phyloP scores from a whole-genome alignment of 306 rosid species.

The Glycyrrhiza uralensis region DNA sequence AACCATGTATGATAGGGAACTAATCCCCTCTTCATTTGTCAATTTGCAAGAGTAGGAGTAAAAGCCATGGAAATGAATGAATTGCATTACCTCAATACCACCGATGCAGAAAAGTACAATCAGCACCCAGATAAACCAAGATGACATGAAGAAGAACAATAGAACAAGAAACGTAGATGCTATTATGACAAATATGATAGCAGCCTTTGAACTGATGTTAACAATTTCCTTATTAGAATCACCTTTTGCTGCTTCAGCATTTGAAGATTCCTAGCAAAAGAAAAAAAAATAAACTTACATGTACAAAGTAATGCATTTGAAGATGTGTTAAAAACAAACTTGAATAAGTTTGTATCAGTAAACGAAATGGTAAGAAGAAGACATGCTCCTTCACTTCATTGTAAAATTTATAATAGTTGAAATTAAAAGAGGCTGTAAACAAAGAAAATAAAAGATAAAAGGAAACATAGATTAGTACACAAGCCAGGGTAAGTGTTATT shows the following conservation, averaged over 20 bases:
- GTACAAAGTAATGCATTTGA: conserved; percentile 1
- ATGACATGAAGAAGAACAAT: conserved; percentile 86
- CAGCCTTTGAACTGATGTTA: conserved; percentile 68
- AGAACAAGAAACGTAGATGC: conserved; percentile 85
- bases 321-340: conserved; percentile 4
- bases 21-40: conserved; percentile 16
- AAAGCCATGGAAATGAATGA: conserved; percentile 24
- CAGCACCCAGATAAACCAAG: conserved; percentile 97
- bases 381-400: not conserved
- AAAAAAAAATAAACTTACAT: not conserved
- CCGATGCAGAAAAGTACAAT: conserved; percentile 92
- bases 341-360: not conserved
- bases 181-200: conserved; percentile 66
- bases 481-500: not conserved
- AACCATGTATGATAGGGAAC: conserved; percentile 4
- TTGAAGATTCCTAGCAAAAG: conserved; percentile 61
- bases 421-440: conserved; percentile 8
- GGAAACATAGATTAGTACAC: not conserved
- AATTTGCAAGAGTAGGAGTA: conserved; percentile 1
- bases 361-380: conserved; percentile 20
- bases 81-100: conserved; percentile 70
- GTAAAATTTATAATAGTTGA: not conserved
- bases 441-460: conserved; percentile 10
- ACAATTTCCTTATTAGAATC: conserved; percentile 58
- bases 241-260: conserved; percentile 40